phyloP scores from a whole-genome alignment of 345 rosid species.

The Pistacia vera region DNA sequence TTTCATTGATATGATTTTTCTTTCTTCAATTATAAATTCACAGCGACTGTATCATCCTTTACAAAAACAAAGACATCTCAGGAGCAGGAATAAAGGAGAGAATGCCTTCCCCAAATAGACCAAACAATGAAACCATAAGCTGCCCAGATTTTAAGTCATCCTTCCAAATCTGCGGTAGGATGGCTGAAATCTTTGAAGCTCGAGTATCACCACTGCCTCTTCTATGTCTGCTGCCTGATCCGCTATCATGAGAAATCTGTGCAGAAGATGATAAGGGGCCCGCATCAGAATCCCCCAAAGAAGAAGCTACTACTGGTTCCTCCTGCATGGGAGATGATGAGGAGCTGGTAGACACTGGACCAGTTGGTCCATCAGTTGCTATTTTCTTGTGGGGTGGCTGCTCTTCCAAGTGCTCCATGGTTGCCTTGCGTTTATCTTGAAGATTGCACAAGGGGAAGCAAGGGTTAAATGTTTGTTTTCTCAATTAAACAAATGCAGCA shows the following conservation, averaged over 20 bases:
- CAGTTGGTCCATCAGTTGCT: slow-evolving; percentile 52
- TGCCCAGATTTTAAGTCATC: slow-evolving; percentile 75
- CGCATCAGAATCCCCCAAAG: slow-evolving; percentile 34
- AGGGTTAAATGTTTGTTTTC: neutral
- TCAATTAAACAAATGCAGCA: neutral
- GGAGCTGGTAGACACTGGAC: slow-evolving; percentile 26
- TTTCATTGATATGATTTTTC: slow-evolving; percentile 7
- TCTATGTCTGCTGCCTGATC: slow-evolving; percentile 25
- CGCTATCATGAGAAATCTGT: slow-evolving; percentile 30
- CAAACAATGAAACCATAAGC: slow-evolving; percentile 59
- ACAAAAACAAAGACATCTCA: slow-evolving; percentile 75
- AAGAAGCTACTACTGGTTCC: slow-evolving; percentile 35
- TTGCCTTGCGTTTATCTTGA: slow-evolving; percentile 61
- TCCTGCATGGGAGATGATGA: slow-evolving; percentile 42
- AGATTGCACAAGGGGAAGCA: neutral
- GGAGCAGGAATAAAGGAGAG: slow-evolving; percentile 79
- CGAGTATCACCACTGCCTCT: slow-evolving; percentile 30
- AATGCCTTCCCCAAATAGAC: slow-evolving; percentile 72
- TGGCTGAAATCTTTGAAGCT: slow-evolving; percentile 47
- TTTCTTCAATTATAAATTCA: slow-evolving; percentile 2
- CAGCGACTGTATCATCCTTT: slow-evolving; percentile 15
- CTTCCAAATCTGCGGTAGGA: slow-evolving; percentile 71
- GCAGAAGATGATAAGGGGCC: slow-evolving; percentile 45
- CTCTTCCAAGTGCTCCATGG: slow-evolving; percentile 45
- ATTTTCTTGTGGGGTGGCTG: slow-evolving; percentile 53